A percentile compares a stretch with the other conserved stretches of the same genome.
Conservation (phyloP, 2,329 filamentous ascomycete species). For the Xylaria hypoxylon region DNA sequence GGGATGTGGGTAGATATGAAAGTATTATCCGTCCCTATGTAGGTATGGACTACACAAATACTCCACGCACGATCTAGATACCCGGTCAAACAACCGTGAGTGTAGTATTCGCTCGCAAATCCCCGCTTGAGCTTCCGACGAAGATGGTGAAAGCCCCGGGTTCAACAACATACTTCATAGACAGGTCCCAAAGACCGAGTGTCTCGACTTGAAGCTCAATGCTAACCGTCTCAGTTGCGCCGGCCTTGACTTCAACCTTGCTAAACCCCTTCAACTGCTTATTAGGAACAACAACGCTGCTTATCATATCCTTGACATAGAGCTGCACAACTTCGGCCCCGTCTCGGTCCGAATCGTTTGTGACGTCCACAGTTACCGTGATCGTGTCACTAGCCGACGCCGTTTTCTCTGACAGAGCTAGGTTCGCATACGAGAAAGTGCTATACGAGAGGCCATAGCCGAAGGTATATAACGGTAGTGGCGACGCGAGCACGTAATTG, state of each 20-base stretch:
- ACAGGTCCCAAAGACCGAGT: constrained; percentile 66
- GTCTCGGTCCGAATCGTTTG: constrained; percentile 67
- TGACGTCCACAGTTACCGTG: constrained; percentile 70
- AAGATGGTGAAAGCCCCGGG: constrained; percentile 73
- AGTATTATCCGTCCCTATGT: constrained; percentile 22
- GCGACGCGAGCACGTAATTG: constrained; percentile 72
- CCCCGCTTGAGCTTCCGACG: constrained; percentile 70
- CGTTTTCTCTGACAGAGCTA: constrained; percentile 62
- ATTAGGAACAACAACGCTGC: constrained; percentile 73
- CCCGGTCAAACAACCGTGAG: constrained; percentile 59
- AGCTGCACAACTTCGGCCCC: constrained; percentile 76
- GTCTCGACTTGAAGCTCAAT: constrained; percentile 62
- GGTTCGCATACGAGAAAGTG: constrained; percentile 68
- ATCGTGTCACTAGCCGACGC: constrained; percentile 64
- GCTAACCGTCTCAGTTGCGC: constrained; percentile 64
- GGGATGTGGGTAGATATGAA: constrained; percentile 7
- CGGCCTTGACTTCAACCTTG: constrained; percentile 71
- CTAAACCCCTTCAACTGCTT: constrained; percentile 74
- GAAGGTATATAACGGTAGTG: constrained; percentile 71
- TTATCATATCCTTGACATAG: constrained; percentile 72
- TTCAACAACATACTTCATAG: constrained; percentile 80
- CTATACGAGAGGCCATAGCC: constrained; percentile 76
- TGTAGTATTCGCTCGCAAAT: constrained; percentile 67
- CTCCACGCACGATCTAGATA: neutral
- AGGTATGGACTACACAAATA: neutral